Evolutionary conservation across 441 rosid species (phyloP).

Genomic region (Gossypium trilobum): DNA sequence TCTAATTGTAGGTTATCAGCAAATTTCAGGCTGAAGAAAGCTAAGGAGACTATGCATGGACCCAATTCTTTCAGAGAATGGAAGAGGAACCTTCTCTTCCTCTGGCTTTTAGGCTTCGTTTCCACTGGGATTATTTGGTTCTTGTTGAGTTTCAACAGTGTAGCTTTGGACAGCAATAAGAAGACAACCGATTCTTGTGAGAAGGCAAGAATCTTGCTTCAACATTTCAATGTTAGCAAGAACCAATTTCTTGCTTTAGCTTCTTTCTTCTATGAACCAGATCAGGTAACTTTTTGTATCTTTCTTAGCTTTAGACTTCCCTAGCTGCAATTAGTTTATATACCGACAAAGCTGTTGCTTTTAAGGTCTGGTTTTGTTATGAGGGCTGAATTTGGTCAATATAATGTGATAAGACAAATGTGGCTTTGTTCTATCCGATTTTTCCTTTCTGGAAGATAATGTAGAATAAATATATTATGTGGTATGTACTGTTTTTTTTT

Average conservation of each 20-base stretch:
- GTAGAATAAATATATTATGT: neutral
- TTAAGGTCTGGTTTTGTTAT: constrained; percentile 13
- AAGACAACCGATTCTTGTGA: constrained; percentile 26
- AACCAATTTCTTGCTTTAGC: constrained; percentile 41
- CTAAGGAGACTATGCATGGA: constrained; percentile 32
- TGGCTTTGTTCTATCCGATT: constrained; percentile 7
- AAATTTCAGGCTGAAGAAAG: constrained; percentile 42
- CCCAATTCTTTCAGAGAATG: constrained; percentile 31
- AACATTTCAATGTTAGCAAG: constrained; percentile 44
- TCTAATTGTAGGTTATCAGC: constrained; percentile 34
- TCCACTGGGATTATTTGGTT: constrained; percentile 31
- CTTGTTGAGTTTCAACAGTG: constrained; percentile 28
- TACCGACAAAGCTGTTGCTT: constrained; percentile 1
- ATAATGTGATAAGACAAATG: constrained; percentile 13
- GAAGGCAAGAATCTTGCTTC: constrained; percentile 29
- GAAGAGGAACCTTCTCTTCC: constrained; percentile 35
- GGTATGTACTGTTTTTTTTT: neutral
- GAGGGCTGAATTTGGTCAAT: constrained; percentile 13
- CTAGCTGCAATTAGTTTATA: constrained; percentile 8
- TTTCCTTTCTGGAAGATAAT: neutral
- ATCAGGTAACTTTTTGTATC: constrained; percentile 44
- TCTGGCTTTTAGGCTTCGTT: constrained; percentile 37
- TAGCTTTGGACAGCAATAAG: constrained; percentile 16
- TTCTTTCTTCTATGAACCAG: constrained; percentile 55
- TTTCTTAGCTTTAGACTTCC: neutral